Conservation (phyloP, 2,329 filamentous ascomycete species). For the Zalaria obscura region DNA sequence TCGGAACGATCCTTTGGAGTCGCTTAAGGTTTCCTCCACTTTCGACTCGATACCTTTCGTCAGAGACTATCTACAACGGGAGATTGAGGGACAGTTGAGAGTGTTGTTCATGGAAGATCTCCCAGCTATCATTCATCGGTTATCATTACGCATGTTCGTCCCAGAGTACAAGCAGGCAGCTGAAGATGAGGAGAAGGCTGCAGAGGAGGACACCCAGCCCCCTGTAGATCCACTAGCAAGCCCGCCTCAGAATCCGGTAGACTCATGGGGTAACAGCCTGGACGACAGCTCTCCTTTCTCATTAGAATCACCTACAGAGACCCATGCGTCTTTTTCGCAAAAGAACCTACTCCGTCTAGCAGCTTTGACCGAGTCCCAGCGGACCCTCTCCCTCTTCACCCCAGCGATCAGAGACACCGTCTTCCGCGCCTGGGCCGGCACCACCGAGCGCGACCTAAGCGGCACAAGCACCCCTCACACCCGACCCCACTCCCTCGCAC, state of each 20-base stretch:
- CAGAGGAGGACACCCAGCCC: slow-evolving; percentile 17
- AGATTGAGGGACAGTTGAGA: slow-evolving; percentile 84
- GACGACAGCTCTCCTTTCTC: slow-evolving; percentile 53
- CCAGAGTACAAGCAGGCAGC: slow-evolving; percentile 67
- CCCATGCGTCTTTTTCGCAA: slow-evolving; percentile 84
- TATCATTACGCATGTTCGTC: slow-evolving; percentile 80
- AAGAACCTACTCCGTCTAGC: slow-evolving; percentile 81
- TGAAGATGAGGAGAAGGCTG: slow-evolving; percentile 33
- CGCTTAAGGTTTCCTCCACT: slow-evolving; percentile 93
- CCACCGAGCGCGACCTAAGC: slow-evolving; percentile 51
- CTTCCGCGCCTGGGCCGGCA: slow-evolving; percentile 82
- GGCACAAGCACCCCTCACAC: slow-evolving; percentile 25
- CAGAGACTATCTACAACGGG: slow-evolving; percentile 87
- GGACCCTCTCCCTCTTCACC: slow-evolving; percentile 81
- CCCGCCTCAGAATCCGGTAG: slow-evolving; percentile 50
- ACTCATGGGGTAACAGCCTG: slow-evolving; percentile 62
- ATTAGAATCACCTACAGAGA: slow-evolving; percentile 65
- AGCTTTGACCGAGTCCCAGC: slow-evolving; percentile 72
- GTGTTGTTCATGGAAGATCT: slow-evolving; percentile 96
- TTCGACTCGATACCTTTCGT: slow-evolving; percentile 99
- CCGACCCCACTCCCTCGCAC: slow-evolving; percentile 28
- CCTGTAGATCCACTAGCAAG: slow-evolving; percentile 20
- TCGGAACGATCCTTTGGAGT: slow-evolving; percentile 93
- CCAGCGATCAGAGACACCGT: slow-evolving; percentile 81
- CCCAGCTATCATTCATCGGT: slow-evolving; percentile 85